Conservation (phyloP, 129 eudicot genomes). For the Gnaphalium uliginosum region DNA sequence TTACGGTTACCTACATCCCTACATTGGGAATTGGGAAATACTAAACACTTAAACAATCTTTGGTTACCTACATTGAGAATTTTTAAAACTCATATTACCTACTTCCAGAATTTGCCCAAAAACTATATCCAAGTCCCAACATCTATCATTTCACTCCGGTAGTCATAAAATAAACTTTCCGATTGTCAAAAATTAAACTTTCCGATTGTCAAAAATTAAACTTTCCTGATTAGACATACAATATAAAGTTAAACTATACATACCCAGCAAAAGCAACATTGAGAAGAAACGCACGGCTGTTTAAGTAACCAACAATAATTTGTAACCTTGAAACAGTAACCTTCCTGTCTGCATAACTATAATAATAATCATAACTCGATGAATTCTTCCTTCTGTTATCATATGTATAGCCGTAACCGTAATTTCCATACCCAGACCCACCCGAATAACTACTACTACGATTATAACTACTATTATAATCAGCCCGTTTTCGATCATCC, state of each 20-base stretch:
- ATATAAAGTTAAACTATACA: not conserved
- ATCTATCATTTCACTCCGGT: too few relatives aligned
- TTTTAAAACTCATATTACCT: too few relatives aligned
- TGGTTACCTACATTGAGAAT: too few relatives aligned
- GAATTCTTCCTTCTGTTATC: slow-evolving; percentile 18
- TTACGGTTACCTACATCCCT: too few relatives aligned
- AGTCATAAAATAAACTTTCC: too few relatives aligned
- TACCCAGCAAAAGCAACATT: slow-evolving; percentile 81
- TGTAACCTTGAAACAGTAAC: slow-evolving; percentile 38
- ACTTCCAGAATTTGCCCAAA: too few relatives aligned
- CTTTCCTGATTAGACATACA: too few relatives aligned
- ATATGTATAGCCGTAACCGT: slow-evolving; percentile 45
- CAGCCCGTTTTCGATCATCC: slow-evolving; percentile 80
- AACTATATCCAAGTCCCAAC: too few relatives aligned
- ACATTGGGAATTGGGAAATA: too few relatives aligned
- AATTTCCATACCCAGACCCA: slow-evolving; percentile 41
- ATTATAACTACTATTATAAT: slow-evolving; percentile 51
- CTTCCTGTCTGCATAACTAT: slow-evolving; percentile 1
- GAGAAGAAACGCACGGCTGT: slow-evolving; percentile 70
- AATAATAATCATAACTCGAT: slow-evolving; percentile 19
- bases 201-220: too few relatives aligned
- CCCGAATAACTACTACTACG: slow-evolving; percentile 8
- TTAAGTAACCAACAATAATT: slow-evolving; percentile 44
- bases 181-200: too few relatives aligned
- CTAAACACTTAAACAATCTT: too few relatives aligned